Percentiles rank a stretch among this genome's conserved stretches.
Conservation (phyloP, 345 rosid genomes). For the Rubroshorea leprosula region DNA sequence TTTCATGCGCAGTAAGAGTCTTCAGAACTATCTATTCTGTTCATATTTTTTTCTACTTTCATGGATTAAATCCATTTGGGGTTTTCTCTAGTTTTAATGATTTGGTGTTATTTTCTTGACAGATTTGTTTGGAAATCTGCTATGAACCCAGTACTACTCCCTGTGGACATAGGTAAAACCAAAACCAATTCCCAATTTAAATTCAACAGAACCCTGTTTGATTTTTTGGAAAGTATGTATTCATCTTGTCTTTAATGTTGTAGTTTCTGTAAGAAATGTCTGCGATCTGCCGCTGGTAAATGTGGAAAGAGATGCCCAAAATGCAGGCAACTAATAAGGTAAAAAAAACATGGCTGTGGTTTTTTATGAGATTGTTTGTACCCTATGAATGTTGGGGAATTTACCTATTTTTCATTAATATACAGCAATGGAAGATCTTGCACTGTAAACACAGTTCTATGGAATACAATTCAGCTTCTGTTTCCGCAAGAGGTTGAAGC, state of each 20-base stretch:
- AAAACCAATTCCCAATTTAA: not conserved
- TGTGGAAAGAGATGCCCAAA: constrained; percentile 94
- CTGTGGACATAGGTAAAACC: constrained; percentile 81
- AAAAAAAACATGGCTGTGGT: not conserved
- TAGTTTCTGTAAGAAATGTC: constrained; percentile 89
- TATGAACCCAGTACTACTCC: constrained; percentile 92
- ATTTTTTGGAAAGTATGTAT: not conserved
- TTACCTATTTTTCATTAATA: not conserved
- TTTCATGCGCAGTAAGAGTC: constrained; percentile 87
- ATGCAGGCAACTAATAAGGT: constrained; percentile 89
- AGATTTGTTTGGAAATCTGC: constrained; percentile 95
- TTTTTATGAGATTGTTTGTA: not conserved
- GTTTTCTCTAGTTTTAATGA: not conserved
- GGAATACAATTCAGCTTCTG: constrained; percentile 96
- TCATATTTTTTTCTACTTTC: not conserved
- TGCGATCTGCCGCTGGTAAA: constrained; percentile 74
- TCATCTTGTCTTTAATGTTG: constrained; percentile 8
- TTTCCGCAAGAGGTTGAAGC: constrained; percentile 84
- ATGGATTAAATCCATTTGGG: constrained; percentile 1
- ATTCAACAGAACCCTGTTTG: not conserved
- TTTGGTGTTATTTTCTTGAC: constrained; percentile 14
- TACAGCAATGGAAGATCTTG: constrained; percentile 82
- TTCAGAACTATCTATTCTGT: not conserved
- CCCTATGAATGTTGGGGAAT: not conserved
- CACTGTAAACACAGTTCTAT: constrained; percentile 85